Conservation (phyloP, 257 asterid species). For the Plantago ovata region DNA sequence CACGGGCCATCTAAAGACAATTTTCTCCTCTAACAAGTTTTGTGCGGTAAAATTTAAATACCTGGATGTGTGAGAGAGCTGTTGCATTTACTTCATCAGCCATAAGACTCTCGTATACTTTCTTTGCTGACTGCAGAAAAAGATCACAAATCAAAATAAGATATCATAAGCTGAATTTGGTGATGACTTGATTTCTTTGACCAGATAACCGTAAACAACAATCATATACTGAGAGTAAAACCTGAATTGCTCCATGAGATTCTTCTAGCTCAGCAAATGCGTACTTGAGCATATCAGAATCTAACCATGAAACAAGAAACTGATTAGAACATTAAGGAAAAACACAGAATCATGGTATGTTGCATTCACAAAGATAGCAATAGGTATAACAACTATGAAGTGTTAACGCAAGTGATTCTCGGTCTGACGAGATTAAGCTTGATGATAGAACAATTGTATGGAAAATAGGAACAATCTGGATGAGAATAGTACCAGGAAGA, state of each 20-base stretch:
- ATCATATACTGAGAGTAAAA: slow-evolving; percentile 18
- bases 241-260: slow-evolving; percentile 89
- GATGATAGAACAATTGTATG: background rate
- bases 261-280: slow-evolving; percentile 98
- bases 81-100: slow-evolving; percentile 77
- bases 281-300: slow-evolving; percentile 86
- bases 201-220: background rate
- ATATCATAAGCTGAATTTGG: background rate
- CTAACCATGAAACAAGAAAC: slow-evolving; percentile 38
- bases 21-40: too few species aligned
- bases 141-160: slow-evolving; percentile 10
- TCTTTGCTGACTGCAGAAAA: slow-evolving; percentile 72
- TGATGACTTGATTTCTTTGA: background rate
- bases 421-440: background rate
- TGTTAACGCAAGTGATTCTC: background rate
- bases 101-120: slow-evolving; percentile 78
- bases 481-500: slow-evolving; percentile 73
- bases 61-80: slow-evolving; percentile 92
- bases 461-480: slow-evolving; percentile 12
- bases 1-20: too few species aligned
- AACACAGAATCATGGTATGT: slow-evolving; percentile 10
- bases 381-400: background rate
- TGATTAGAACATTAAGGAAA: slow-evolving; percentile 6
- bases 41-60: slow-evolving; percentile 12
- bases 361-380: slow-evolving; percentile 8